Evolutionary conservation across 192 early-diverging fungal genomes (phyloP).

Genomic region (Backusella mclennaniae): DNA sequence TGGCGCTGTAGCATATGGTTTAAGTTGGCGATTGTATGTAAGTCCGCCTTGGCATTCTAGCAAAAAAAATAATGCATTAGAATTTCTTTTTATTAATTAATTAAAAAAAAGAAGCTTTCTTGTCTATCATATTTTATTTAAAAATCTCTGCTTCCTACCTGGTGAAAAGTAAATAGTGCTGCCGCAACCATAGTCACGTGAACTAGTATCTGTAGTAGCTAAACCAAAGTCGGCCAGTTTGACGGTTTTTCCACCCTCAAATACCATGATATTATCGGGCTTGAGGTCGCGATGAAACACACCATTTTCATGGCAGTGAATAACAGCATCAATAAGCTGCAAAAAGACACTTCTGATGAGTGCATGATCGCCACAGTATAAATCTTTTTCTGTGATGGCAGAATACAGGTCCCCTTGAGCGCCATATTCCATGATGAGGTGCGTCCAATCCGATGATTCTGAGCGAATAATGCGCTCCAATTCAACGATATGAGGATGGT

Average conservation of each 20-base stretch:
- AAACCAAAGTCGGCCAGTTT: constrained; percentile 95
- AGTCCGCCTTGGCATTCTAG: constrained; percentile 68
- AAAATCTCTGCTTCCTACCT: constrained; percentile 19
- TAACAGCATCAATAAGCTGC: constrained; percentile 82
- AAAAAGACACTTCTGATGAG: constrained; percentile 79
- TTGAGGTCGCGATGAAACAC: constrained; percentile 95
- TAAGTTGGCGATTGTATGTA: constrained; percentile 19
- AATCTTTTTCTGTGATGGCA: constrained; percentile 82
- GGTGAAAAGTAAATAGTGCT: constrained; percentile 63
- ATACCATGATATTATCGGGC: constrained; percentile 69
- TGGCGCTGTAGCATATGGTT: constrained; percentile 60
- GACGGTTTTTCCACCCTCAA: constrained; percentile 60
- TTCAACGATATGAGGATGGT: constrained; percentile 67
- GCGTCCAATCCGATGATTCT: constrained; percentile 48
- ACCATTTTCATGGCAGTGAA: constrained; percentile 64
- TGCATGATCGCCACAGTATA: constrained; percentile 62
- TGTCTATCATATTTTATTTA: neutral
- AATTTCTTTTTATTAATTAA: neutral
- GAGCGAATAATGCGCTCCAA: constrained; percentile 66
- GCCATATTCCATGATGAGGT: constrained; percentile 75
- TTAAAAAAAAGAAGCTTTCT: neutral
- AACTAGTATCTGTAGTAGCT: constrained; percentile 77
- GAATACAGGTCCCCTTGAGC: constrained; percentile 94
- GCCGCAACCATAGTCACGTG: constrained; percentile 89
- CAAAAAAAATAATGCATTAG: neutral